A percentile compares a stretch with the other conserved stretches of the same genome.
These are phyloP conservation scores for Saccharomyces pastorianus DNA, from an alignment of 1,139 yeast species.

Conservation along the genomic window DNA sequence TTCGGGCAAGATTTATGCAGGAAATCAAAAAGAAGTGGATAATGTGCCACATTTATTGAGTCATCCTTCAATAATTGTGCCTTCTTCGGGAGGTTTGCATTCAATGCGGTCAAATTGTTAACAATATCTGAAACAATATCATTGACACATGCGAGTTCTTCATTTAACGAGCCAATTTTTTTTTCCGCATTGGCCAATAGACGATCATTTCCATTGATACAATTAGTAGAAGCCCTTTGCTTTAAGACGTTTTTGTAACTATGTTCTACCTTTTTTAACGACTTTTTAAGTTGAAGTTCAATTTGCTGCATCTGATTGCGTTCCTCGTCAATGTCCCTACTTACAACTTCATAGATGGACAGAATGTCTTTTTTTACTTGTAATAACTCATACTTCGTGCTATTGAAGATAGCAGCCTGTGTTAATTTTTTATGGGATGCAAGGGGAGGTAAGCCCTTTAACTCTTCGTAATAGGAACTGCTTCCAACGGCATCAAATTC, in stretches of 20 bases:
- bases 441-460: background rate
- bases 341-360: constrained; percentile 15
- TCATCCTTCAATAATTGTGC: constrained; percentile 14
- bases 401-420: constrained; percentile 18
- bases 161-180: constrained; percentile 1
- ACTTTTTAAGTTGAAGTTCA: constrained; percentile 19
- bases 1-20: constrained; percentile 10
- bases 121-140: background rate
- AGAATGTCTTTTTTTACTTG: constrained; percentile 19
- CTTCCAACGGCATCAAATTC: constrained; percentile 1
- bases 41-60: constrained; percentile 20
- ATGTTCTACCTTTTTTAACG: constrained; percentile 19
- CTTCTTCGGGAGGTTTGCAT: constrained; percentile 13
- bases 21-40: constrained; percentile 20
- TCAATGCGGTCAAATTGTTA: constrained; percentile 2
- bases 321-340: constrained; percentile 22
- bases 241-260: constrained; percentile 14
- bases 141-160: constrained; percentile 1
- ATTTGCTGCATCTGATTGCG: constrained; percentile 20
- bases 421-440: constrained; percentile 6
- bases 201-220: constrained; percentile 2
- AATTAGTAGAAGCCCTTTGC: constrained; percentile 9
- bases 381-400: constrained; percentile 18
- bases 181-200: constrained; percentile 4
- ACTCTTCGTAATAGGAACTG: background rate